Conservation (phyloP, 345 rosid species). For the Citrus sp. region DNA sequence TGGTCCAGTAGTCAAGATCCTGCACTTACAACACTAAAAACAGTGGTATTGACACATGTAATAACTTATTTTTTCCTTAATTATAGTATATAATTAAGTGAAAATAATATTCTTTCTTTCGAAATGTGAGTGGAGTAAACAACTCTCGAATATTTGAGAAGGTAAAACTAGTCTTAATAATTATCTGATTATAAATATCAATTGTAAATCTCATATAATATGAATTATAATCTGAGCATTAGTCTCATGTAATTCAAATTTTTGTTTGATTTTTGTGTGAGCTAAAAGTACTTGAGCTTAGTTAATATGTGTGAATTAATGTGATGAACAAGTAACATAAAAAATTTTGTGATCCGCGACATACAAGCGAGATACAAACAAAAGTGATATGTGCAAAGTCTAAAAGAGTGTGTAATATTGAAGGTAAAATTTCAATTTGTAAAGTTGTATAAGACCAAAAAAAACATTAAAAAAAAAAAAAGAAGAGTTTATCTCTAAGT, state of each 20-base stretch:
- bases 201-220: too few species aligned
- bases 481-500: not conserved
- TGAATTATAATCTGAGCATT: fast-evolving
- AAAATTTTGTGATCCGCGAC: not conserved
- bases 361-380: not conserved
- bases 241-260: too few species aligned
- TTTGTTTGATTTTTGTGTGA: too few species aligned
- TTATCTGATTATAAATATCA: fast-evolving
- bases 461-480: too few species aligned
- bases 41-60: fast-evolving
- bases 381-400: not conserved
- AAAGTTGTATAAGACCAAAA: too few species aligned
- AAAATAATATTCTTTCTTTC: fast-evolving
- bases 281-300: too few species aligned
- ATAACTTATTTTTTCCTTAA: fast-evolving
- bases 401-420: not conserved
- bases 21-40: fast-evolving
- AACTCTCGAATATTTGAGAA: too few species aligned
- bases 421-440: not conserved
- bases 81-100: too few species aligned
- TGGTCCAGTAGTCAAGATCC: fast-evolving
- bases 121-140: too few species aligned
- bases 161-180: fast-evolving
- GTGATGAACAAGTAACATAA: too few species aligned
- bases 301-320: too few species aligned